A percentile compares a stretch with the other conserved stretches of the same genome.
Evolutionary conservation across 202 grass and related monocot species (phyloP).

Genomic region (Musa balbisiana): DNA sequence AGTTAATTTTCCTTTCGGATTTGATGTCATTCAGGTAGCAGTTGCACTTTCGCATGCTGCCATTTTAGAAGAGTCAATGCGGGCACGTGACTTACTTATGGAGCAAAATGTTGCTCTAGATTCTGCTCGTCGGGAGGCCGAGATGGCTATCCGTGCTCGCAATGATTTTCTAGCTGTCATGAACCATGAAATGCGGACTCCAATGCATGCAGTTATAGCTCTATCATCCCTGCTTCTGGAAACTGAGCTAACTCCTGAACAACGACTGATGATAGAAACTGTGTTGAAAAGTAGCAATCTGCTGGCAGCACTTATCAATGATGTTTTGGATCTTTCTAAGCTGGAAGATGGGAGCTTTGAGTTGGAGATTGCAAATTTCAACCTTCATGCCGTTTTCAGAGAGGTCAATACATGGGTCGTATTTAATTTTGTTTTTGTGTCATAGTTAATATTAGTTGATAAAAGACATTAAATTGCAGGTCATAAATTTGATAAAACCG

Average conservation of each 20-base stretch:
- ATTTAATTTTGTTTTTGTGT: neutral
- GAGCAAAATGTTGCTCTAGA: slow-evolving; percentile 94
- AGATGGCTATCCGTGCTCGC: slow-evolving; percentile 95
- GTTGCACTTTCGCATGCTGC: slow-evolving; percentile 93
- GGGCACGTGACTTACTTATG: slow-evolving; percentile 79
- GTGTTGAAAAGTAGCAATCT: slow-evolving; percentile 93
- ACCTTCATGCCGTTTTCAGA: slow-evolving; percentile 95
- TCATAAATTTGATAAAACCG: slow-evolving; percentile 88
- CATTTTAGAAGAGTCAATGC: slow-evolving; percentile 95
- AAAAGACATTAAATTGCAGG: slow-evolving; percentile 34
- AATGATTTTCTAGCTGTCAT: slow-evolving; percentile 98
- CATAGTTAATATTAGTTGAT: slow-evolving; percentile 1
- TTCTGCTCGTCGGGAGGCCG: slow-evolving; percentile 73
- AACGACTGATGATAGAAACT: slow-evolving; percentile 86
- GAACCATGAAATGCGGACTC: slow-evolving; percentile 98
- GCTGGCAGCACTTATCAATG: slow-evolving; percentile 87
- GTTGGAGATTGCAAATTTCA: slow-evolving; percentile 76
- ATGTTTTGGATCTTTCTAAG: slow-evolving; percentile 96
- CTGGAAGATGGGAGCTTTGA: slow-evolving; percentile 89
- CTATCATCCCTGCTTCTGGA: slow-evolving; percentile 85
- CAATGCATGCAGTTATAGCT: slow-evolving; percentile 94
- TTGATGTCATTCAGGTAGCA: slow-evolving; percentile 52
- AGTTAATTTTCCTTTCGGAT: neutral
- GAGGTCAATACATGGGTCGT: slow-evolving; percentile 38
- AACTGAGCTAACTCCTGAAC: slow-evolving; percentile 83